Conservation (phyloP, 768 basidiomycete genomes). For the Coprinopsis strossmayeri region DNA sequence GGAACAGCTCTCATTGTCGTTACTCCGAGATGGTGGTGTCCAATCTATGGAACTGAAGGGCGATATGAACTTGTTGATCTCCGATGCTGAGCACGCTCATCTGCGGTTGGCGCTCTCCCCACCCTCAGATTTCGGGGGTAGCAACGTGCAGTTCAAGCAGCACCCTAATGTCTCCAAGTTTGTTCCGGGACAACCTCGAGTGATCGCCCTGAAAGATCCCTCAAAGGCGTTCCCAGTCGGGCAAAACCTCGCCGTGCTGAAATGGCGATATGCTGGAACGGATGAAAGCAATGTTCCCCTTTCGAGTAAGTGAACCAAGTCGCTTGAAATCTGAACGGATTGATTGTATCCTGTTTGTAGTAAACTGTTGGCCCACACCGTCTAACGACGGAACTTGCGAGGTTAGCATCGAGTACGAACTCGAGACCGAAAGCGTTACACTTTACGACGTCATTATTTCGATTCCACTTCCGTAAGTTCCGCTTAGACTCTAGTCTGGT, state of each 20-base stretch:
- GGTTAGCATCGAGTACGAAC: conserved; percentile 95
- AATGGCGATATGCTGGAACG: conserved; percentile 87
- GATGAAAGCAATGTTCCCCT: conserved; percentile 91
- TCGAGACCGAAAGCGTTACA: conserved; percentile 76
- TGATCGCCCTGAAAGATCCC: conserved; percentile 80
- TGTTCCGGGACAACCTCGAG: conserved; percentile 49
- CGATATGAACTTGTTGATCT: conserved; percentile 87
- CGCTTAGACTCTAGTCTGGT: too few species aligned
- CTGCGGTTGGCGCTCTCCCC: conserved; percentile 62
- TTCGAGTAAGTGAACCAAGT: conserved; percentile 59
- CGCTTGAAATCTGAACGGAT: neutral
- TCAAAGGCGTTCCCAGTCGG: conserved; percentile 81
- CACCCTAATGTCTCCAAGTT: conserved; percentile 94
- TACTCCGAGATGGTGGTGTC: conserved; percentile 88
- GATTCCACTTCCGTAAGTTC: conserved; percentile 86
- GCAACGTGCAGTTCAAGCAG: conserved; percentile 88
- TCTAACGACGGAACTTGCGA: conserved; percentile 90
- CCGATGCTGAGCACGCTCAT: conserved; percentile 67
- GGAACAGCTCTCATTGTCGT: conserved; percentile 73
- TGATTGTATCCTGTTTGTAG: conserved; percentile 31
- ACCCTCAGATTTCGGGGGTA: conserved; percentile 51
- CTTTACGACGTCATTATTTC: conserved; percentile 84
- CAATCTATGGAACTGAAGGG: conserved; percentile 89
- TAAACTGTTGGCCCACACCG: conserved; percentile 96
- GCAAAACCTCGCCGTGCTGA: conserved; percentile 80